phyloP scores from a whole-genome alignment of 1,284 basidiomycete genomes.

The Hymenochaete sp. region DNA sequence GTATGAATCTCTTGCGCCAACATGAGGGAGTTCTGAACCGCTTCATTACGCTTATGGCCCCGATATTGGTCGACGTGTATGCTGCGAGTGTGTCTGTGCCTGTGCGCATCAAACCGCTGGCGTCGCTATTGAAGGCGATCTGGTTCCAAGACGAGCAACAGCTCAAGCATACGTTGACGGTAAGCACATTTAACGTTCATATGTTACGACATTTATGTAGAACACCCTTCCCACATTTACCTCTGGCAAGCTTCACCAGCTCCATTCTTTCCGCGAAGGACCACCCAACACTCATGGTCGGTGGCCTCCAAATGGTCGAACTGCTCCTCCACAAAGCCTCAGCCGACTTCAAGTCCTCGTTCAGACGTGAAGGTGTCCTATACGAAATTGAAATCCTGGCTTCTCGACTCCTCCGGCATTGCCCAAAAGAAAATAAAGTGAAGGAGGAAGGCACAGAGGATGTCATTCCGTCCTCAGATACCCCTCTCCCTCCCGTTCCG shows the following conservation, averaged over 20 bases:
- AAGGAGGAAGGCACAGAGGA: slow-evolving; percentile 32
- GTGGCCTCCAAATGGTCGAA: slow-evolving; percentile 86
- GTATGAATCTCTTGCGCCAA: slow-evolving; percentile 65
- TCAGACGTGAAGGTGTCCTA: slow-evolving; percentile 89
- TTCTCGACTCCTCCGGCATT: slow-evolving; percentile 48
- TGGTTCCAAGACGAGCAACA: slow-evolving; percentile 77
- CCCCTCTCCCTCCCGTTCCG: slow-evolving; percentile 26
- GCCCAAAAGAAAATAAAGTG: slow-evolving; percentile 46
- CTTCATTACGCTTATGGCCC: slow-evolving; percentile 82
- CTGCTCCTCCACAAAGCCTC: slow-evolving; percentile 75
- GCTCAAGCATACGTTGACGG: slow-evolving; percentile 67
- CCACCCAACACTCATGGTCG: slow-evolving; percentile 75
- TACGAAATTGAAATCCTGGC: slow-evolving; percentile 81
- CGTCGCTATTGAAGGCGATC: slow-evolving; percentile 80
- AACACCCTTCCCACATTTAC: slow-evolving; percentile 58
- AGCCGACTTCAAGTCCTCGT: slow-evolving; percentile 76
- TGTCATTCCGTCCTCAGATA: slow-evolving; percentile 27
- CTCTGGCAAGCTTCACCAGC: slow-evolving; percentile 86
- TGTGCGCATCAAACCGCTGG: slow-evolving; percentile 80
- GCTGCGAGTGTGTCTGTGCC: slow-evolving; percentile 85
- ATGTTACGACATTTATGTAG: background rate
- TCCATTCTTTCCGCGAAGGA: slow-evolving; percentile 88
- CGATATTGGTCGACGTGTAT: slow-evolving; percentile 91
- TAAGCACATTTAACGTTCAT: slow-evolving; percentile 30
- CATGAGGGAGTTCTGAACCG: slow-evolving; percentile 69